A percentile compares a stretch with the other conserved stretches of the same genome.
phyloP scores from a whole-genome alignment of 345 rosid species.

The Pistacia atlantica region DNA sequence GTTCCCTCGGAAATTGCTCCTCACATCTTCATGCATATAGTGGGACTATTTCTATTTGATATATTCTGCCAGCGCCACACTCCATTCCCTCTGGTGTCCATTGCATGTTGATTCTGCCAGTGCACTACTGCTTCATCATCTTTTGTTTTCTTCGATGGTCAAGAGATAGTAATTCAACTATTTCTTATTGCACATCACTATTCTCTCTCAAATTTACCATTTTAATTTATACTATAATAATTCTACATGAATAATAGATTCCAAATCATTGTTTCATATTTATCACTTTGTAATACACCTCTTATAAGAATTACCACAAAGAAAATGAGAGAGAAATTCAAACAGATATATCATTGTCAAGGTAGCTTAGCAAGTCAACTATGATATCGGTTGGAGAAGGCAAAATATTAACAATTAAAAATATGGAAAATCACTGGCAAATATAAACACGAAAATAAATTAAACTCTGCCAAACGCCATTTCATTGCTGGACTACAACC shows the following conservation, averaged over 20 bases:
- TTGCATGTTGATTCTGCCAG: slow-evolving; percentile 2
- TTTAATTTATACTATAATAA: too few species aligned
- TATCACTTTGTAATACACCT: too few species aligned
- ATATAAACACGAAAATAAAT: neutral
- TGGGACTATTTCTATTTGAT: neutral
- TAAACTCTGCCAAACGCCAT: neutral
- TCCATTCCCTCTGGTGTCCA: neutral
- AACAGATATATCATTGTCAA: neutral
- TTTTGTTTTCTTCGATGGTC: neutral
- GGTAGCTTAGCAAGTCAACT: neutral
- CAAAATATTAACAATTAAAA: too few species aligned
- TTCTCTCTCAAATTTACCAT: too few species aligned
- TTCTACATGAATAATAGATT: too few species aligned
- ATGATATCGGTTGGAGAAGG: neutral
- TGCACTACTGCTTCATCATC: neutral
- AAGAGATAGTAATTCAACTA: too few species aligned
- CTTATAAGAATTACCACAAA: too few species aligned
- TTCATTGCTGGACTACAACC: neutral
- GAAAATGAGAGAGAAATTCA: too few species aligned
- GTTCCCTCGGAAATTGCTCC: slow-evolving; percentile 19
- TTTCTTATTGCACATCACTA: too few species aligned
- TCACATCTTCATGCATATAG: neutral
- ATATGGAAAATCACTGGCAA: neutral
- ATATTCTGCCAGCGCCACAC: neutral
- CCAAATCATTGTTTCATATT: too few species aligned